Evolutionary conservation across 306 rosid genomes (phyloP).

Genomic region (Corylus avellana): DNA sequence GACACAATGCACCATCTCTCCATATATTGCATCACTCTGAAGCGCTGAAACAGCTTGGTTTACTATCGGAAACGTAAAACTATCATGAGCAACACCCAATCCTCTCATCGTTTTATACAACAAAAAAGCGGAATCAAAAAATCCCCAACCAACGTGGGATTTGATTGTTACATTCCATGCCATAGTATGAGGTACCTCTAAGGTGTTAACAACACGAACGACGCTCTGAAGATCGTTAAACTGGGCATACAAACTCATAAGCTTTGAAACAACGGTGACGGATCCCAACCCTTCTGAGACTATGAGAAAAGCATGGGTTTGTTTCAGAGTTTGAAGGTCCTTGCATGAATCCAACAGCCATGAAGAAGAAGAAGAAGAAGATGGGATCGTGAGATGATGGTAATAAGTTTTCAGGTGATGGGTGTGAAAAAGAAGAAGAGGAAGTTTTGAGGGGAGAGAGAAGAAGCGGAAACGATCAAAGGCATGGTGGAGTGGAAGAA

Average conservation of each 20-base stretch:
- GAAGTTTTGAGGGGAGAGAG: slow-evolving; percentile 8
- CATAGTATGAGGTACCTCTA: slow-evolving; percentile 28
- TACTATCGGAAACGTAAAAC: slow-evolving; percentile 46
- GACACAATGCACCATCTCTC: slow-evolving; percentile 52
- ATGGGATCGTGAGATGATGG: slow-evolving; percentile 6
- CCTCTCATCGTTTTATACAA: slow-evolving; percentile 45
- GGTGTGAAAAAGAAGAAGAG: slow-evolving; percentile 45
- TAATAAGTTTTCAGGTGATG: slow-evolving; percentile 40
- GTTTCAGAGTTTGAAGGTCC: slow-evolving; percentile 30
- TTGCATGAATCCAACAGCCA: slow-evolving; percentile 26
- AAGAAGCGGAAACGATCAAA: slow-evolving; percentile 19
- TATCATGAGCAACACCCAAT: slow-evolving; percentile 43
- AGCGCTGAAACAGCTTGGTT: slow-evolving; percentile 33
- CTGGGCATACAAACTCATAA: slow-evolving; percentile 30
- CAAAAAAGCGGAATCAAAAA: slow-evolving; percentile 32
- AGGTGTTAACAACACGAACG: slow-evolving; percentile 25
- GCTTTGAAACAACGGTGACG: slow-evolving; percentile 19
- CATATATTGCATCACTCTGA: slow-evolving; percentile 27
- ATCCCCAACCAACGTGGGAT: slow-evolving; percentile 42
- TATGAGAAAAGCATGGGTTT: slow-evolving; percentile 38
- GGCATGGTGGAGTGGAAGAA: slow-evolving; percentile 32
- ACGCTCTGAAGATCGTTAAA: slow-evolving; percentile 39
- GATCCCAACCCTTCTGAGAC: slow-evolving; percentile 32
- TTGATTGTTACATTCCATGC: slow-evolving; percentile 48
- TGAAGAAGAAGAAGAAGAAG: not conserved